These are phyloP conservation scores for Coemansia sp. DNA, from an alignment of 192 early-diverging fungal species.

Conservation along the genomic window DNA sequence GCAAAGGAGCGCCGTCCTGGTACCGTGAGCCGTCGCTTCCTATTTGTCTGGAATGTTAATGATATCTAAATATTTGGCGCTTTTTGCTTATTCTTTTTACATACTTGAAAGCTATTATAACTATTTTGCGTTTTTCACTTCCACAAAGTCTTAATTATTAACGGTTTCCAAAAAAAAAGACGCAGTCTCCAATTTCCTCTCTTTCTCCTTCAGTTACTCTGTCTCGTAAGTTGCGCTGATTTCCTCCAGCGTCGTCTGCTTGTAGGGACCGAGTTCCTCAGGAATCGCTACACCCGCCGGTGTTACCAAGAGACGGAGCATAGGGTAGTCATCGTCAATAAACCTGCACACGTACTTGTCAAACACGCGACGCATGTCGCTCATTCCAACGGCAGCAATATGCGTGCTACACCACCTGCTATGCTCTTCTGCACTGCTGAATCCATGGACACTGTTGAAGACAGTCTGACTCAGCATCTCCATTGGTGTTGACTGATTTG, in stretches of 20 bases:
- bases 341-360: conserved; percentile 29
- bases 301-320: conserved; percentile 26
- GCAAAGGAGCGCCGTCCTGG: conserved; percentile 49
- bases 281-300: conserved; percentile 31
- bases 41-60: conserved; percentile 54
- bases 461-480: conserved; percentile 17
- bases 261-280: conserved; percentile 29
- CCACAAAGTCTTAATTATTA: too few relatives aligned
- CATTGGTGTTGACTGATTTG: conserved; percentile 18
- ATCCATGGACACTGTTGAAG: conserved; percentile 24
- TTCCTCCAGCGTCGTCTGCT: conserved; percentile 18
- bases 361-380: conserved; percentile 42
- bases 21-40: conserved; percentile 47
- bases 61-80: conserved; percentile 17
- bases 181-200: too few relatives aligned
- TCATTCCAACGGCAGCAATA: conserved; percentile 17
- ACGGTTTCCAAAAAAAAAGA: too few relatives aligned
- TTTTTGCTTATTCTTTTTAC: not conserved
- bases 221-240: not conserved
- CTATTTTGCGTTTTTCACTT: not conserved
- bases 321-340: conserved; percentile 25
- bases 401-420: conserved; percentile 35
- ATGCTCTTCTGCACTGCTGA: conserved; percentile 12
- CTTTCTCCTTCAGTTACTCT: not conserved
- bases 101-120: not conserved